Conservation (phyloP, 1,284 basidiomycete species). For the Boletus mariae region DNA sequence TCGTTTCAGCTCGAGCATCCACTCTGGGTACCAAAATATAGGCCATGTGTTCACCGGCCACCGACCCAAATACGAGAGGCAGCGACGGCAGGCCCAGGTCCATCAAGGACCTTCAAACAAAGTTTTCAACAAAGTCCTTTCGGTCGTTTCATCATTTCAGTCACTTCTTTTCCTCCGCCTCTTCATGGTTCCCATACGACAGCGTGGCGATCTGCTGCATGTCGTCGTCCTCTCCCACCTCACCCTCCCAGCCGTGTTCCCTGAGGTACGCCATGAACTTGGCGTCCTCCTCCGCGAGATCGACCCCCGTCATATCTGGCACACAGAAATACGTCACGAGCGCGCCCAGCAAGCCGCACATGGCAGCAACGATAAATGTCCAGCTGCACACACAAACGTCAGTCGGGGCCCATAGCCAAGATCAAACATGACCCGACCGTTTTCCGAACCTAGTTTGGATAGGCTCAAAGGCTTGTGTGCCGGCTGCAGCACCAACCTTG, state of each 20-base stretch:
- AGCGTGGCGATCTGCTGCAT: conserved; percentile 30
- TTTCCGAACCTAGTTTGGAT: conserved; percentile 68
- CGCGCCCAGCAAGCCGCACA: conserved; percentile 54
- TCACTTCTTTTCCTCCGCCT: neutral
- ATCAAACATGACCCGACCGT: conserved; percentile 35
- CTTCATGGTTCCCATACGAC: neutral
- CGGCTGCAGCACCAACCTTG: conserved; percentile 74
- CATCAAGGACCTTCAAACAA: neutral
- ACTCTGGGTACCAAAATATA: too few relatives aligned
- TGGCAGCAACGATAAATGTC: conserved; percentile 70
- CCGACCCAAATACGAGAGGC: too few relatives aligned
- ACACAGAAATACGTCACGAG: conserved; percentile 59
- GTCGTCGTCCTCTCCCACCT: conserved; percentile 57
- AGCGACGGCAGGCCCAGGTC: neutral
- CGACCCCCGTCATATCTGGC: conserved; percentile 64
- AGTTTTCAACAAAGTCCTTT: neutral
- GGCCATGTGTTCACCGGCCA: too few relatives aligned
- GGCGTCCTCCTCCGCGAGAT: conserved; percentile 63
- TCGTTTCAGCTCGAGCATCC: too few relatives aligned
- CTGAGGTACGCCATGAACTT: conserved; percentile 59
- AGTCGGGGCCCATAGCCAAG: neutral
- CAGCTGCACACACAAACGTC: conserved; percentile 38
- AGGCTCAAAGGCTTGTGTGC: conserved; percentile 74
- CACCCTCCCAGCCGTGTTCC: conserved; percentile 66
- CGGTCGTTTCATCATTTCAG: neutral